Evolutionary conservation across 331 rosid genomes (phyloP).

Genomic region (Spiraea crenata): DNA sequence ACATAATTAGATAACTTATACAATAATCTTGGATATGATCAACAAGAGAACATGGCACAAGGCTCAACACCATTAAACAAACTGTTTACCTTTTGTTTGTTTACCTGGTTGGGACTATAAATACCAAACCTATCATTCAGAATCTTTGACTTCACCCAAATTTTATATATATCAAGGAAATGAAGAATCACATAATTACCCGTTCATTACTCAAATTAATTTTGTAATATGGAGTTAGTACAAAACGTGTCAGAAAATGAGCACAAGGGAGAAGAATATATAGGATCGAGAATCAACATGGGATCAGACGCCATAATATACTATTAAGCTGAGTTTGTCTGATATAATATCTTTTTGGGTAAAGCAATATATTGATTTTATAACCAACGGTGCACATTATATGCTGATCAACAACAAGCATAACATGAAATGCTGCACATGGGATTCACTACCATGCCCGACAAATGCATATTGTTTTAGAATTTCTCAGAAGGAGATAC

Average conservation of each 20-base stretch:
- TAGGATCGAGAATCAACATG: background rate
- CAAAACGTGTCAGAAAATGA: background rate
- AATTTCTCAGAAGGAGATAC: background rate
- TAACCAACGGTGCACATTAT: background rate
- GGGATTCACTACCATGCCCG: constrained; percentile 2
- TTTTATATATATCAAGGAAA: background rate
- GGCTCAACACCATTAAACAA: background rate
- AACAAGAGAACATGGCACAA: background rate
- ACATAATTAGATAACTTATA: no score
- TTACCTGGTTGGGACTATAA: constrained; percentile 7
- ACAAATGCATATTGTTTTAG: background rate
- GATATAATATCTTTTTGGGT: no score
- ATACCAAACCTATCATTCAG: background rate
- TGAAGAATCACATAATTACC: background rate
- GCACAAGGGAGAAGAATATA: background rate
- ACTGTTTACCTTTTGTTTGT: background rate
- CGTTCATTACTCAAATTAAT: background rate
- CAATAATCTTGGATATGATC: no score
- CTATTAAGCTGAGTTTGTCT: constrained; percentile 3
- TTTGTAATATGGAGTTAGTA: background rate
- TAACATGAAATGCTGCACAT: background rate
- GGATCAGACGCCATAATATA: constrained; percentile 1
- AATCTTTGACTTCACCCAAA: background rate
- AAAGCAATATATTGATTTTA: no score
- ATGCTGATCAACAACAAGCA: constrained; percentile 11